Base-by-base conservation (phyloP, 441 rosid species). In the Euphorbia corollata region DNA sequence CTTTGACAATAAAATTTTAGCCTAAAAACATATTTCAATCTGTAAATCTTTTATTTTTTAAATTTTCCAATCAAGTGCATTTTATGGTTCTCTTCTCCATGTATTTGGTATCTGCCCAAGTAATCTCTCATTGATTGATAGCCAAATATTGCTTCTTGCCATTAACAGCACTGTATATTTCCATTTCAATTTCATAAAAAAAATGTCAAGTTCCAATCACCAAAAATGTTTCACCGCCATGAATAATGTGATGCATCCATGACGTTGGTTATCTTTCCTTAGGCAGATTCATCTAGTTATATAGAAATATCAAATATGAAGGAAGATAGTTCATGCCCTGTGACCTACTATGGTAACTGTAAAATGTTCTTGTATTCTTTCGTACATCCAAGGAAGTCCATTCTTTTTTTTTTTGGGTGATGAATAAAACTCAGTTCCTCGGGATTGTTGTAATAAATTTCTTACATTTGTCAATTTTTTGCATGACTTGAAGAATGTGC, bases 321-420 rank as follows among this genome's bases (percentile, higher is more conserved):
- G 11, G 23, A 54, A 20, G 27, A 51, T 51, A 51, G 27, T 54
- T 20, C 58, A 54, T 19, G 58, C 19, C 55, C 56, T 70, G 39
- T 20, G 8, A 61, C 54, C 43, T 61, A 48, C 27, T 51, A 36
- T 0, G 12, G 30, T 50, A 34, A 41, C 34, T 56, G 47, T 56
- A 8, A 62, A 38, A n/a, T 61, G 51, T 39, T 15, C 59, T 59
- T 64, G 41, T 10, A 12, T 63, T 74, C 20, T 16, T 1, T 7
- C 41, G 32, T 2, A 34, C 23, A 16, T 12, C 19, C 6, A 22
- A 54, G 27, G 11, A 19, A 20, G 10, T 5, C 2, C 19, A 2
- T 4, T 5, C 2, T 45, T 45, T 22, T 1, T 22, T 1, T 59
- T 59, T 16, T 4, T 39, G 13, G 22, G 1, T 63, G 36, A 63